Conservation (phyloP, 1,284 basidiomycete genomes). For the Porogramme epimiltina region DNA sequence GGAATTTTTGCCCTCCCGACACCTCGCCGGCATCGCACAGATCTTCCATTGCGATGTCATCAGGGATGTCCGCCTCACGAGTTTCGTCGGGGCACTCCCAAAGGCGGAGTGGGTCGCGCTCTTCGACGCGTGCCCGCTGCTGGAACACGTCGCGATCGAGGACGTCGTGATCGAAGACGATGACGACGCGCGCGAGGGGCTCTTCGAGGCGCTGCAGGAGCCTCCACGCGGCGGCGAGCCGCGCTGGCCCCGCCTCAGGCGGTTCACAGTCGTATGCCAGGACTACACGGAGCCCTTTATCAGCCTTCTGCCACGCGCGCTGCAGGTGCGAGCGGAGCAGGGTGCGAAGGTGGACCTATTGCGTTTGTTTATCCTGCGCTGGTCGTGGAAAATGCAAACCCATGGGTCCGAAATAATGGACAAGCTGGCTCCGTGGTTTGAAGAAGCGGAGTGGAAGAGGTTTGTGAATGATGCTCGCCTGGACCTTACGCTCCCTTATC, state of each 20-base stretch:
- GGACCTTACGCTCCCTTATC: too few relatives aligned
- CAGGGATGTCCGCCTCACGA: background rate
- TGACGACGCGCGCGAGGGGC: background rate
- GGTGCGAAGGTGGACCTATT: too few relatives aligned
- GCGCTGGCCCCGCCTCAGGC: background rate
- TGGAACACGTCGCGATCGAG: conserved; percentile 2
- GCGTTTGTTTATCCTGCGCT: too few relatives aligned
- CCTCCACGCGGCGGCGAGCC: background rate
- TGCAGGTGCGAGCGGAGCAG: too few relatives aligned
- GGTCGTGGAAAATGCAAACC: too few relatives aligned
- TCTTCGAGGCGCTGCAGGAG: background rate
- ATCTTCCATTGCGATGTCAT: background rate
- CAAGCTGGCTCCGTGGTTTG: too few relatives aligned
- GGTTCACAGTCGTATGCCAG: background rate
- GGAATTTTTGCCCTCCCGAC: background rate
- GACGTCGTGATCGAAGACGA: background rate
- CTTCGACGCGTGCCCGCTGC: background rate
- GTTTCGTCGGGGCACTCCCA: too few relatives aligned
- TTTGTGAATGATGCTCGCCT: too few relatives aligned
- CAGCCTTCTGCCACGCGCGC: background rate
- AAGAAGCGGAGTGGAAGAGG: too few relatives aligned
- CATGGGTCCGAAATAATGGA: too few relatives aligned
- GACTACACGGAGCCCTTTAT: background rate
- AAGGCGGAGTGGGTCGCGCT: conserved; percentile 1
- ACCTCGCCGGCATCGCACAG: background rate